Evolutionary conservation across 805 yeast species (phyloP).

Genomic region (Ogataea ganodermae): DNA sequence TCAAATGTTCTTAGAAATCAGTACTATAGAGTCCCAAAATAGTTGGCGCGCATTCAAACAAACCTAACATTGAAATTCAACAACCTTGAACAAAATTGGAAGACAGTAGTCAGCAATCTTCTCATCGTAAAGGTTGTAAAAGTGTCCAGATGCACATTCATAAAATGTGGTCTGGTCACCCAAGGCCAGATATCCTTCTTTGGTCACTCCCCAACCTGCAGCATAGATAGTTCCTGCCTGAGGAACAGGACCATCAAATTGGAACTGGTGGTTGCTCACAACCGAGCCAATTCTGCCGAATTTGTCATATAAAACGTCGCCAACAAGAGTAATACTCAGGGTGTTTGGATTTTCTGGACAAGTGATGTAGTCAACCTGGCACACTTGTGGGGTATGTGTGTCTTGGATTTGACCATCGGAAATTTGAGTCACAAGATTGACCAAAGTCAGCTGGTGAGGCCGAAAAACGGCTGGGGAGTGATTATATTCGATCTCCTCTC

Average conservation of each 20-base stretch:
- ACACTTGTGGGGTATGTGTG: constrained; percentile 1
- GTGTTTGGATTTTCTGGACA: constrained; percentile 4
- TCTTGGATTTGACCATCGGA: constrained; percentile 2
- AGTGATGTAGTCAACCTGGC: constrained; percentile 1
- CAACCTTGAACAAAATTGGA: constrained; percentile 2
- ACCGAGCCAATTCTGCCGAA: constrained; percentile 5
- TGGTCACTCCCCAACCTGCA: constrained; percentile 4
- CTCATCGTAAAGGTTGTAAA: constrained; percentile 1
- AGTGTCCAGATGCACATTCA: constrained; percentile 2
- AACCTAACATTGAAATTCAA: constrained; percentile 4
- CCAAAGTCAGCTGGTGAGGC: neutral
- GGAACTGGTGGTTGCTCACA: constrained; percentile 5
- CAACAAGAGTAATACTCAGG: constrained; percentile 1
- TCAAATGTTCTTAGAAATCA: neutral
- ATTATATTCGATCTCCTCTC: neutral
- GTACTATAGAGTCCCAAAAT: neutral
- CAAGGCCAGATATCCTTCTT: constrained; percentile 2
- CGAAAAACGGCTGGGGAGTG: neutral
- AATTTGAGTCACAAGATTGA: constrained; percentile 5
- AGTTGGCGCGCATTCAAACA: neutral
- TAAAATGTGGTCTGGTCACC: constrained; percentile 3
- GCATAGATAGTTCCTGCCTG: constrained; percentile 6
- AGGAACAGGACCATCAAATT: constrained; percentile 5
- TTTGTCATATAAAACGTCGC: neutral
- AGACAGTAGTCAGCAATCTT: constrained; percentile 3